Percentiles rank a stretch among this genome's conserved stretches.
These are phyloP conservation scores for Tagetes patula DNA, from an alignment of 129 eudicot species.

Conservation along the genomic window DNA sequence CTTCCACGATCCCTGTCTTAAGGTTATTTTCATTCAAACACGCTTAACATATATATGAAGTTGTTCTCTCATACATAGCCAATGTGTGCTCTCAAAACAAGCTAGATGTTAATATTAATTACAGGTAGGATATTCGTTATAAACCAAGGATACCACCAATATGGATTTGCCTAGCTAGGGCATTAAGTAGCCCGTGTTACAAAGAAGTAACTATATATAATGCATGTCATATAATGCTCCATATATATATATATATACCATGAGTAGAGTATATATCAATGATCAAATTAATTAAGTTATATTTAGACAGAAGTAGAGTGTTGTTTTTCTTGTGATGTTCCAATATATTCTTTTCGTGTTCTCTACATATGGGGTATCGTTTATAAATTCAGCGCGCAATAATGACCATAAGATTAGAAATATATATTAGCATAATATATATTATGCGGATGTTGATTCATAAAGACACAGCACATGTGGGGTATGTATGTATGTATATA, in stretches of 20 bases:
- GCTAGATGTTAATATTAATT: too few species aligned
- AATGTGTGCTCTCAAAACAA: too few species aligned
- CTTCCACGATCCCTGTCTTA: too few species aligned
- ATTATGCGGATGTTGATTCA: slow-evolving; percentile 5
- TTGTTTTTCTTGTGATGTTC: slow-evolving; percentile 46
- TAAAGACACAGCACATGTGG: not conserved
- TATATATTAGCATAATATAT: slow-evolving; percentile 10
- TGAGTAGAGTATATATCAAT: slow-evolving; percentile 42
- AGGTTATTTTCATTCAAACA: too few species aligned
- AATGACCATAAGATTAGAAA: slow-evolving; percentile 13
- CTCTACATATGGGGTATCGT: slow-evolving; percentile 20
- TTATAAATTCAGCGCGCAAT: slow-evolving; percentile 1
- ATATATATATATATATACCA: not conserved
- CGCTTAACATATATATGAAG: too few species aligned
- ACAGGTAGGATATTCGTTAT: too few species aligned
- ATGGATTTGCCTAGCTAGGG: too few species aligned
- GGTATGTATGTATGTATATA: slow-evolving; percentile 3
- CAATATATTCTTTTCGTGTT: slow-evolving; percentile 21
- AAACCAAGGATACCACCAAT: too few species aligned
- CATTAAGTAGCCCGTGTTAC: too few species aligned
- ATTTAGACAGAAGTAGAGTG: slow-evolving; percentile 53
- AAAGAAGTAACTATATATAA: not conserved
- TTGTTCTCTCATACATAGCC: too few species aligned
- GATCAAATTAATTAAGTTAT: slow-evolving; percentile 41
- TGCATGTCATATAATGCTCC: not conserved